Base-by-base conservation (phyloP, 208 protist species). In the Crithidia mellificae region DNA sequence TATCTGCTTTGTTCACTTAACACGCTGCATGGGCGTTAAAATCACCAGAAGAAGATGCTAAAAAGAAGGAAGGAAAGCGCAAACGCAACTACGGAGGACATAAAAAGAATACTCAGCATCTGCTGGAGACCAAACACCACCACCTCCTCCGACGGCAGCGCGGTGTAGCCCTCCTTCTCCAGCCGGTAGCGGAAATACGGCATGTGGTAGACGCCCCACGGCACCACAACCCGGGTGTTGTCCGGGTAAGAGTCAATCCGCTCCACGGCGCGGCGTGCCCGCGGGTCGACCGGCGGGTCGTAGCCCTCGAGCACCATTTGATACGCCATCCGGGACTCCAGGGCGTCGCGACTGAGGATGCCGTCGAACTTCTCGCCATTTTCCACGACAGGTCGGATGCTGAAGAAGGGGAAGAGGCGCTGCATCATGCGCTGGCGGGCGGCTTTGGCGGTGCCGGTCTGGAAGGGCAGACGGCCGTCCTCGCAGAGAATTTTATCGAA, bases 251-350 rank as follows among this genome's bases (percentile, higher is more conserved):
- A 76, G 32, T 83, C 85, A 54, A 95, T 91, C 54, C 90, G 82
- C 66, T 88, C 84, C 32, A 93, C 72, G 2, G 68, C 90, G 25
- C 90, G 90, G 4, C 90, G 82, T 9, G 87, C 90, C 15, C 90
- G 83, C 34, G 90, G 87, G 61, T 95, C 90, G 25, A 93, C 78
- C 5, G 87, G 87, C 1, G 90, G 90, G 27, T 90, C 78, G 44
- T 73, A 80, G 24, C 78, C 68, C n/a, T 92, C 83, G 29, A 87
- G 63, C 20, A 95, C 64, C 83, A 88, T 90, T 57, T 92, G 83
- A 47, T 93, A 95, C n/a, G 87, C 85, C 90, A 95, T 95, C 24
- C 85, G 84, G 12, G 83, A 88, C 78, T 95, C 90, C 22, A 93
- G 44, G 5, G 86, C 69, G 44, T 95, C 90, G 43, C 90, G 90